Evolutionary conservation across 768 basidiomycete species (phyloP), one percentile per base, ranked within the genome.

Genomic region (Xanthoconium purpureum): DNA sequence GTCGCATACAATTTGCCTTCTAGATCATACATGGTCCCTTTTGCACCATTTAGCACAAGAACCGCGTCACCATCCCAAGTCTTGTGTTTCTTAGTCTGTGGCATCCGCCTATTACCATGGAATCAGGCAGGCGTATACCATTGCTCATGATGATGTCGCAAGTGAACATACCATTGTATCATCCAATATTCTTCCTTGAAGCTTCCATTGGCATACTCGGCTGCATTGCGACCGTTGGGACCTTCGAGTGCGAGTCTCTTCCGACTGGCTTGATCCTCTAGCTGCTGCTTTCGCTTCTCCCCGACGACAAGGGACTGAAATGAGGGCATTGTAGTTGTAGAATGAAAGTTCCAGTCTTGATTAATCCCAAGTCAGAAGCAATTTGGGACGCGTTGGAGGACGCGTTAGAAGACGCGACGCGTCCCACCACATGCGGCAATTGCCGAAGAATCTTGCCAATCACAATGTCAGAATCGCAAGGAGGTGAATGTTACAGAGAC

Each of bases 61-160:
- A 88, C 77, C 37, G 79, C 86, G 63, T 87, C 90, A 37, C 89
- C 91, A 50, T 94, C 91, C 93, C 93, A 95, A 0, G 88, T 92
- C 69, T 93, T 92, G 65, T 94, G 86, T 71, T 94, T 94, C 74
- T 83, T 89, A 38, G 77, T 75, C 69, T 91, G 88, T 43, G 79
- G 85, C 44, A 74, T 79, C 56, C 88, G 74, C 88, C 87, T 89
- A 36, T 30, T 40, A 24, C 24, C 40, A 46, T 30, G 36, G 24
- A 11, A 50, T 47, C 33, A 62, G 44, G 32, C 18, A 47, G 20
- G 46, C 29, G 9, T 33, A 32, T 37, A 42, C 36, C 1, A 7
- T 42, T 15, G 20, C 33, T 43, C 33, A 24, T 5, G 10, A 39
- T 42, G 28, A 46, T 6, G 35, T 29, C 28, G 8, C 33, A 18